Evolutionary conservation across 2,329 filamentous ascomycete genomes (phyloP), one percentile per base, ranked within the genome.

Genomic region (Ciborinia camelliae): DNA sequence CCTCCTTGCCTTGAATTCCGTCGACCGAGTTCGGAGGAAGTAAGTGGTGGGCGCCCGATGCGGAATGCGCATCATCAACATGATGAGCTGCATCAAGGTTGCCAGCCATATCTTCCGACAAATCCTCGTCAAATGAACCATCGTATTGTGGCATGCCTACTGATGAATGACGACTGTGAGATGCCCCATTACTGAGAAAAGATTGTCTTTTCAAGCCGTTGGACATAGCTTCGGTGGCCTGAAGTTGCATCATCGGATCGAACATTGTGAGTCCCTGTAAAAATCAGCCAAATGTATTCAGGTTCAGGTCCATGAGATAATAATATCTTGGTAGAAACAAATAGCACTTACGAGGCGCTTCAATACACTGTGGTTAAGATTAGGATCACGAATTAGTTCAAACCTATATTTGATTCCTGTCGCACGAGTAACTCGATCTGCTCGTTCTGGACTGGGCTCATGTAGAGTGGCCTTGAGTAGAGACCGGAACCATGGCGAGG

Each of bases 351-450:
- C 54, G 41, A 32, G 8, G 3, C 54, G 54, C n/a, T 23, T 47
- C 28, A 58, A 45, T 18, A 23, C 3, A 5, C 35, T 7, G 41
- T 58, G 9, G 1, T 15, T n/a, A 14, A 10, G 28, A 3, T 12
- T 4, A 18, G 5, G 4, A 47, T 32, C 28, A 47, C 23, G 12
- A 1, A 1, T 43, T 2, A 64, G 26, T n/a, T 52, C 62, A 47
- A 43, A 61, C 39, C 62, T 47, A 30, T 18, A 50, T 12, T 30
- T 14, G 9, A 64, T 52, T 15, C 30, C 53, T 14, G 18, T 23
- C 0, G 20, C 3, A 3, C 0, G 0, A 14, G 35, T 23, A 15
- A 59, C 2, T 2, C 0, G 0, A 8, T 48, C 37, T 26, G 30
- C 30, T n/a, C n/a, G 0, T 12, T 18, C 7, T 8, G 23, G 1